These are phyloP conservation scores for Pythium brachiatum DNA, from an alignment of 352 stramenopile species.

Conservation along the genomic window DNA sequence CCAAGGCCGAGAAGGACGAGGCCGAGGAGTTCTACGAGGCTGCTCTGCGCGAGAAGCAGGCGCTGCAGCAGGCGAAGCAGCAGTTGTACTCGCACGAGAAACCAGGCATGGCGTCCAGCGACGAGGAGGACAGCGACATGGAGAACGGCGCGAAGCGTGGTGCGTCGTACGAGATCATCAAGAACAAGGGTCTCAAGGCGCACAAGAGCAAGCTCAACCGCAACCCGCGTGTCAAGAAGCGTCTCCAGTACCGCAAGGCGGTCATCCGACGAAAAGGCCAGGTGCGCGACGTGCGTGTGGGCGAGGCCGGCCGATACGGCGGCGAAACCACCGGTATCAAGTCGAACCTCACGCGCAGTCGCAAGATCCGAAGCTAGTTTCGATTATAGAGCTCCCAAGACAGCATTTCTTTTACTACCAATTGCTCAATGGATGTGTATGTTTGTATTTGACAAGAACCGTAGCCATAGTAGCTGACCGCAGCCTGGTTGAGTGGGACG, in stretches of 20 bases:
- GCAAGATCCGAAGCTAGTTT: slow-evolving; percentile 85
- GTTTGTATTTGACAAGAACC: slow-evolving; percentile 21
- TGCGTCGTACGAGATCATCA: slow-evolving; percentile 95
- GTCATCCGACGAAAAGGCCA: slow-evolving; percentile 97
- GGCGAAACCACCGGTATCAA: slow-evolving; percentile 90
- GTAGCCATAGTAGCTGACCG: neutral
- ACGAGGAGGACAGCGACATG: slow-evolving; percentile 50
- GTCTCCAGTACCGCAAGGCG: slow-evolving; percentile 97
- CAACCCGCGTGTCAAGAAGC: slow-evolving; percentile 98
- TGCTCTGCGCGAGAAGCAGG: slow-evolving; percentile 46
- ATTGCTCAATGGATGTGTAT: slow-evolving; percentile 18
- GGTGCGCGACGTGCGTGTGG: slow-evolving; percentile 90
- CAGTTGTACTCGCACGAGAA: slow-evolving; percentile 76
- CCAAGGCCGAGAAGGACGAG: slow-evolving; percentile 46
- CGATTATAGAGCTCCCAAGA: slow-evolving; percentile 3
- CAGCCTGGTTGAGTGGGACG: neutral
- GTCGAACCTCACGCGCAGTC: slow-evolving; percentile 85
- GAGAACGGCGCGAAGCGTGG: slow-evolving; percentile 88
- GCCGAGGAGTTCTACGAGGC: slow-evolving; percentile 78
- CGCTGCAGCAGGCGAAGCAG: slow-evolving; percentile 66
- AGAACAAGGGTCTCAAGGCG: slow-evolving; percentile 97
- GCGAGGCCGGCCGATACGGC: slow-evolving; percentile 84
- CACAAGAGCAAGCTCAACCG: slow-evolving; percentile 98
- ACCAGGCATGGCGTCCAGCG: slow-evolving; percentile 43
- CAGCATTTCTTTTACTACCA: neutral